Evolutionary conservation across 495 filamentous ascomycete species (phyloP).

Genomic region (Aspergillus panamensis): DNA sequence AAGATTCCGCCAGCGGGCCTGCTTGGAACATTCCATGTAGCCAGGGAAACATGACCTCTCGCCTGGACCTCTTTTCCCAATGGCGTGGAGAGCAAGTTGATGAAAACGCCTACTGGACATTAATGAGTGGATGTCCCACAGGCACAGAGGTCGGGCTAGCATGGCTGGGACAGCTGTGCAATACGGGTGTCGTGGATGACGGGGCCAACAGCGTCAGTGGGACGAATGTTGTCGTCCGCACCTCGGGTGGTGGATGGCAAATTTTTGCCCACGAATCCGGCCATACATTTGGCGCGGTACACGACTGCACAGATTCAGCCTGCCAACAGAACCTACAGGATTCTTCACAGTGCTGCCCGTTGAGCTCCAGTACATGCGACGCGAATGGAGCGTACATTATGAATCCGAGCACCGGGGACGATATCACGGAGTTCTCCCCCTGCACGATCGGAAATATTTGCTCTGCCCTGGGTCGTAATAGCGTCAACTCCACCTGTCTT

Average conservation of each 20-base stretch:
- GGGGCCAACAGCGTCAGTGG: constrained; percentile 67
- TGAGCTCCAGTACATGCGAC: constrained; percentile 65
- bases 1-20: constrained; percentile 56
- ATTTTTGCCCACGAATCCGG: constrained; percentile 95
- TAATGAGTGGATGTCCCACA: constrained; percentile 82
- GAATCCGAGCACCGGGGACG: constrained; percentile 79
- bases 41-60: constrained; percentile 62
- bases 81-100: constrained; percentile 79
- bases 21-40: constrained; percentile 81
- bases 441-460: constrained; percentile 95
- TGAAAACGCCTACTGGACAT: constrained; percentile 86
- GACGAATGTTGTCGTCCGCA: constrained; percentile 87
- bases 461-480: constrained; percentile 77
- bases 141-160: constrained; percentile 86
- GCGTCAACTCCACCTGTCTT: constrained; percentile 72
- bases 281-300: constrained; percentile 93
- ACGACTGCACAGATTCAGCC: constrained; percentile 74
- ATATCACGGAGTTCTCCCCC: constrained; percentile 75
- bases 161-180: constrained; percentile 89
- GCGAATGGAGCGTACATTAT: constrained; percentile 81
- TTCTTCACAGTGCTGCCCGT: constrained; percentile 83
- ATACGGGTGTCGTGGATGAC: constrained; percentile 49
- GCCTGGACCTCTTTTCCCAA: constrained; percentile 80
- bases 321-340: constrained; percentile 59
- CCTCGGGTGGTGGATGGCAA: constrained; percentile 79